Evolutionary conservation across 306 rosid genomes (phyloP), one percentile per base, ranked within the genome.

Genomic region (Trifolium fragiferum): DNA sequence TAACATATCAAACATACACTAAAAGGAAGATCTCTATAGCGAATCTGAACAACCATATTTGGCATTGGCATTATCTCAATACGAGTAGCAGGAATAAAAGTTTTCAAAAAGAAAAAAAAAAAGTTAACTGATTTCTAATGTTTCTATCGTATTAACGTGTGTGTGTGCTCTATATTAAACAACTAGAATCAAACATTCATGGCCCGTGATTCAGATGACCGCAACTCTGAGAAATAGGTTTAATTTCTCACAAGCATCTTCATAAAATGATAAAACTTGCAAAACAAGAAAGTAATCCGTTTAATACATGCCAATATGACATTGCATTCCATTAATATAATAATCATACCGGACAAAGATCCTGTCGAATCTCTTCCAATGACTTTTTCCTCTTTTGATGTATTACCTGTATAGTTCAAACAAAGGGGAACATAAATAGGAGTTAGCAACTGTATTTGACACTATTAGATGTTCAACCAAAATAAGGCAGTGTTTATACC

Each of bases 371-470:
- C 80, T 92, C 99, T 16, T 87, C 96, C 70, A 94, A 82, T 27
- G 96, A 92, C 80, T 94, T 94, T 82, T 89, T 94, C 85, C 93
- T 83, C 87, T 94, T 92, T 89, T 94, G 99, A 84, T 92, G 99
- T 82, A 94, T 94, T 62, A 94, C 96, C 99, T 94, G 76, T 8
- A 65, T 37, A 80, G 76, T 69, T 83, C 68, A 54, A 83, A 86
- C 66, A 73, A 65, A 55, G 11, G 57, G 66, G 68, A 40, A 21
- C 81, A 65, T 63, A 72, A 77, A 37, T 63, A 76, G 58, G 69
- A 55, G 32, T 70, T 41, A 69, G 53, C 58, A 57, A 19, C 50
- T 55, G 44, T 16, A 65, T 11, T 55, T 76, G 27, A 51, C 43
- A 63, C 14, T 61, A 49, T 47, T 9, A 20, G n/a, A 50, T 47